Evolutionary conservation across 495 filamentous ascomycete genomes (phyloP).

Genomic region (Aspergillus bertholletiae): DNA sequence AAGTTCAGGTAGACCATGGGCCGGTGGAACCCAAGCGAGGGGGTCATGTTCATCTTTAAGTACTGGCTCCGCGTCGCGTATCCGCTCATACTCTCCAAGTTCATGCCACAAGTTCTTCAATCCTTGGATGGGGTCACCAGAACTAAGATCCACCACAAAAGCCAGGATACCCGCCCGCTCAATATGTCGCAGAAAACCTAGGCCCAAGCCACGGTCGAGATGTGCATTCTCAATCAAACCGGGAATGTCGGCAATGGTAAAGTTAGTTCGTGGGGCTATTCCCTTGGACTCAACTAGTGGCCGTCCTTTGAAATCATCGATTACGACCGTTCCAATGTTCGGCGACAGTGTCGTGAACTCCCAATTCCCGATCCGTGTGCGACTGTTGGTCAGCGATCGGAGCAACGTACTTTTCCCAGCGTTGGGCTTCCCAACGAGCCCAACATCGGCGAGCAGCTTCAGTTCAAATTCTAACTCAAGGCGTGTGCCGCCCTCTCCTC

Average conservation of each 20-base stretch:
- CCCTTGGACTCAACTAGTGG: slow-evolving; percentile 43
- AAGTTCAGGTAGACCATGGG: slow-evolving; percentile 23
- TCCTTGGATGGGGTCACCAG: slow-evolving; percentile 71
- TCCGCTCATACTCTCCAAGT: slow-evolving; percentile 77
- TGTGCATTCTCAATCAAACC: slow-evolving; percentile 88
- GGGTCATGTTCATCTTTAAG: slow-evolving; percentile 45
- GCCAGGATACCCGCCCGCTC: slow-evolving; percentile 89
- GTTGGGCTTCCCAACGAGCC: slow-evolving; percentile 91
- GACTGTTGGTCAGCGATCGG: slow-evolving; percentile 77
- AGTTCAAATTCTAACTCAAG: slow-evolving; percentile 85
- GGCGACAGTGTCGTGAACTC: slow-evolving; percentile 94
- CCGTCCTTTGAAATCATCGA: slow-evolving; percentile 77
- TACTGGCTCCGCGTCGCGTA: slow-evolving; percentile 57
- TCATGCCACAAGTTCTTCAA: slow-evolving; percentile 84
- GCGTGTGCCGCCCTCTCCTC: slow-evolving; percentile 73
- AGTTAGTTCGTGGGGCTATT: slow-evolving; percentile 57
- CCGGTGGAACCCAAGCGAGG: slow-evolving; percentile 18
- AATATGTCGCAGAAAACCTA: slow-evolving; percentile 89
- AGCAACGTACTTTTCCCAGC: slow-evolving; percentile 94
- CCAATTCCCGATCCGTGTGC: slow-evolving; percentile 89
- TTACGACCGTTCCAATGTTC: slow-evolving; percentile 90
- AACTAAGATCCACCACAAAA: slow-evolving; percentile 85
- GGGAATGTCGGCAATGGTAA: slow-evolving; percentile 95
- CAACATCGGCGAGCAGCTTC: slow-evolving; percentile 92
- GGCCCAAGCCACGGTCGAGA: slow-evolving; percentile 84